These are phyloP conservation scores for Gossypium thurberi DNA, from an alignment of 345 rosid species.

Conservation along the genomic window DNA sequence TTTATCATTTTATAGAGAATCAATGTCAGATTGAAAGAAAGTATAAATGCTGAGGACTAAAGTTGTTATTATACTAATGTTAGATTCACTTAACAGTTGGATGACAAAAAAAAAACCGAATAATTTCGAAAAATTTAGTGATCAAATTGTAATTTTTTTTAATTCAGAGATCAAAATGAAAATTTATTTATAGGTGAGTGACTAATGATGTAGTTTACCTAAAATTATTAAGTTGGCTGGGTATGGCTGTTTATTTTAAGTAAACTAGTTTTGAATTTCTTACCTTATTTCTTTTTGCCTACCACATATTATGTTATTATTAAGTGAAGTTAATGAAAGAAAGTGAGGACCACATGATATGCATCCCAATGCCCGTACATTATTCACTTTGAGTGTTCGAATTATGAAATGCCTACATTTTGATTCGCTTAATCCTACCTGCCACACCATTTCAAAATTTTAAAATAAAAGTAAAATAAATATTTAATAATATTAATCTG, in stretches of 20 bases:
- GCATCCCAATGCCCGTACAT: conserved; percentile 11
- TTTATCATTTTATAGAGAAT: too few species aligned
- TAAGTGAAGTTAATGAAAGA: background rate
- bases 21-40: too few species aligned
- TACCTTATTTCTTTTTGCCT: background rate
- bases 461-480: background rate
- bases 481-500: background rate
- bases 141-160: too few species aligned
- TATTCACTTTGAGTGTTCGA: background rate
- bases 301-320: background rate
- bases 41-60: too few species aligned
- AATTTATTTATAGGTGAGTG: too few species aligned
- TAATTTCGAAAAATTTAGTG: too few species aligned
- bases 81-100: too few species aligned
- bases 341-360: conserved; percentile 7
- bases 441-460: background rate
- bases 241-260: background rate
- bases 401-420: background rate
- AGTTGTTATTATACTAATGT: too few species aligned
- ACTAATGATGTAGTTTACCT: too few species aligned
- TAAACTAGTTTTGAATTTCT: background rate
- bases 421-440: background rate
- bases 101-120: too few species aligned
- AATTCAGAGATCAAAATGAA: too few species aligned
- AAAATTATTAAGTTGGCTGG: background rate